phyloP scores from a whole-genome alignment of 2,329 filamentous ascomycete species.

The Epichloe baconii region DNA sequence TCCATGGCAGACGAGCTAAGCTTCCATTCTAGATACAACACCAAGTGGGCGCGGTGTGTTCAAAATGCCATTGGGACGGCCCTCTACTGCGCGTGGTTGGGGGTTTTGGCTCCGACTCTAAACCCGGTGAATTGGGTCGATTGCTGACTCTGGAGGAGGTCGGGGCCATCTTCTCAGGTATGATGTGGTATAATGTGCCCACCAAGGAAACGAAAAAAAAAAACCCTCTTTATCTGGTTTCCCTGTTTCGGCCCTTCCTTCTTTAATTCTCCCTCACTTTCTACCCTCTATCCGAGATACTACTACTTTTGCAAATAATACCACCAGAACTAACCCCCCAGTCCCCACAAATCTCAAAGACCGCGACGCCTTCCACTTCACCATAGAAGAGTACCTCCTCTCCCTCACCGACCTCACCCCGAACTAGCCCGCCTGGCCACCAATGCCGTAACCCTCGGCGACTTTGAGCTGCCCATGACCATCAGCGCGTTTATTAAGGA shows the following conservation, averaged over 20 bases:
- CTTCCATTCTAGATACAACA: conserved; percentile 49
- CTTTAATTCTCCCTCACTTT: not conserved
- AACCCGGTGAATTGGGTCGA: conserved; percentile 42
- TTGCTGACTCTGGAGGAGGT: conserved; percentile 84
- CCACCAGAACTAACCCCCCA: conserved; percentile 19
- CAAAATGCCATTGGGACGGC: conserved; percentile 60
- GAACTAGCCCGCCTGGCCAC: conserved; percentile 84
- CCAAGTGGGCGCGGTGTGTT: conserved; percentile 69
- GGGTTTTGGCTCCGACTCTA: conserved; percentile 43
- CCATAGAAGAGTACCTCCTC: conserved; percentile 92
- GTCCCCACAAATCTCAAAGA: conserved; percentile 89
- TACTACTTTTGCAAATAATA: not conserved
- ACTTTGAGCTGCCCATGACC: conserved; percentile 71
- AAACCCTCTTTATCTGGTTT: not conserved
- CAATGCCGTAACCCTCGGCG: conserved; percentile 80
- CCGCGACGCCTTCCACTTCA: conserved; percentile 81
- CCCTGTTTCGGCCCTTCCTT: not conserved
- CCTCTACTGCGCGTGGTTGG: conserved; percentile 60
- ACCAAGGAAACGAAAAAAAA: no score
- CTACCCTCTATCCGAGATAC: not conserved
- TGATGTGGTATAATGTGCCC: conserved; percentile 7
- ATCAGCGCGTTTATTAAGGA: conserved; percentile 93
- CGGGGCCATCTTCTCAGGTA: conserved; percentile 63
- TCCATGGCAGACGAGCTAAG: not conserved
- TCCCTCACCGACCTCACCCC: conserved; percentile 73